Evolutionary conservation across 768 basidiomycete species (phyloP).

Genomic region (Daedaleopsis nitida): DNA sequence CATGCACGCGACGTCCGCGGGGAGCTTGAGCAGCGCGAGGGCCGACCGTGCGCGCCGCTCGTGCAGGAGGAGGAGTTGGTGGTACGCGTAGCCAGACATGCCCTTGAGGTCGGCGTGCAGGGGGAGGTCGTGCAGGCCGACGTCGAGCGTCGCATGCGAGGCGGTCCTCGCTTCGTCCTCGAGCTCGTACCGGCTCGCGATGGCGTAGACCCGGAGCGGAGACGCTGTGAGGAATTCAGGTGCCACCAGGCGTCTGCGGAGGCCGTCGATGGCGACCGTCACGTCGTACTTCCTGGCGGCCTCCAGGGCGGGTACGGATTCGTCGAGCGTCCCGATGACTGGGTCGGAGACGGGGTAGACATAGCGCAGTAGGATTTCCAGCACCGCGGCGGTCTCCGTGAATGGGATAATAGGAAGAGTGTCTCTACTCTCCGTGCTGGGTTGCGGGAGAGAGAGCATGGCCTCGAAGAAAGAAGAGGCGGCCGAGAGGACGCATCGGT

Average conservation of each 20-base stretch:
- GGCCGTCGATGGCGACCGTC: constrained; percentile 40
- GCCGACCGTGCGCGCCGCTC: constrained; percentile 53
- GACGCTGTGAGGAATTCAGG: constrained; percentile 47
- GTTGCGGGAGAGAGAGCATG: constrained; percentile 69
- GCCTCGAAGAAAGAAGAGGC: constrained; percentile 71
- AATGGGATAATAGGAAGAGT: constrained; percentile 53
- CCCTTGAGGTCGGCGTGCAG: constrained; percentile 63
- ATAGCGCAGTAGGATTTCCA: constrained; percentile 57
- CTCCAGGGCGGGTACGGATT: constrained; percentile 50
- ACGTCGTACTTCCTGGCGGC: constrained; percentile 71
- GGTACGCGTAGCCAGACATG: constrained; percentile 70
- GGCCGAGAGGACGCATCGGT: constrained; percentile 59
- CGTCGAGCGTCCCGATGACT: constrained; percentile 49
- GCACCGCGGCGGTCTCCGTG: constrained; percentile 46
- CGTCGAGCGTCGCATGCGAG: constrained; percentile 55
- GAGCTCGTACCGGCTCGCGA: constrained; percentile 66
- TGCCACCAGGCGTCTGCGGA: constrained; percentile 56
- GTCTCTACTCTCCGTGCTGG: constrained; percentile 22
- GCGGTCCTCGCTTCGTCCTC: constrained; percentile 64
- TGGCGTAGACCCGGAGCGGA: constrained; percentile 68
- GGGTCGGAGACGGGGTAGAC: constrained; percentile 67
- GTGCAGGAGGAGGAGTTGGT: constrained; percentile 63
- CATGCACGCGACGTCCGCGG: constrained; percentile 61
- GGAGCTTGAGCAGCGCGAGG: constrained; percentile 45
- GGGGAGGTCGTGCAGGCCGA: constrained; percentile 57